Base-by-base conservation (phyloP, 108 stramenopile species). In the Pseudonitzschia multiseries region DNA sequence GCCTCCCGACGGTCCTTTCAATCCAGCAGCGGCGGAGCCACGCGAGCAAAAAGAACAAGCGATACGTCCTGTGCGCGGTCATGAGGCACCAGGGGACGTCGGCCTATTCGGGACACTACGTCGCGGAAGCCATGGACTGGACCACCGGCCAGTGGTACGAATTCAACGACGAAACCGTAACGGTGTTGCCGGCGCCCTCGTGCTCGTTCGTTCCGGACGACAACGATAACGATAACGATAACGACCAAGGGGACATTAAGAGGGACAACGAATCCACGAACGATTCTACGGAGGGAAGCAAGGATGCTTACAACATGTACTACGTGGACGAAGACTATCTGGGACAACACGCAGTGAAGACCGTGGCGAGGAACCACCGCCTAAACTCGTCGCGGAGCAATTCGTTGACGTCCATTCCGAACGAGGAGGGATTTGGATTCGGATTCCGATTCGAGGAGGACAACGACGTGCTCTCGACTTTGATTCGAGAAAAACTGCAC, bases 231-330 rank as follows among this genome's bases (percentile, higher is more conserved):
- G 44, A 18, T 15, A 43, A 57, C 21, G 61, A 70, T 24, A 72
- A 32, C 24, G 57, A 31, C 31, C 5, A 21, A 24, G 41, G 48
- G 8, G 26, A 32, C n/a, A n/a, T n/a, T n/a, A n/a, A n/a, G n/a
- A n/a, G n/a, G n/a, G n/a, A n/a, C n/a, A n/a, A n/a, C n/a, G n/a
- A n/a, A n/a, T n/a, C n/a, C n/a, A n/a, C n/a, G n/a, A n/a, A n/a
- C n/a, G n/a, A n/a, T n/a, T n/a, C n/a, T n/a, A n/a, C n/a, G n/a
- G n/a, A n/a, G 33, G 79, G 79, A 21, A 79, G 79, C 36, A 59
- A 81, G 63, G 94, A 96, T 73, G 94, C 94, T 4, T 96, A 96
- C 81, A 96, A 92, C 78, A 80, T 96, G 65, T 84, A 93, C 42
- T 96, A 96, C 59, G 94, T 96, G 0, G 83, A 92, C 50, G 83